A percentile compares a stretch with the other conserved stretches of the same genome.
Conservation (phyloP, 257 asterid genomes). For the Marsdenia floribunda region DNA sequence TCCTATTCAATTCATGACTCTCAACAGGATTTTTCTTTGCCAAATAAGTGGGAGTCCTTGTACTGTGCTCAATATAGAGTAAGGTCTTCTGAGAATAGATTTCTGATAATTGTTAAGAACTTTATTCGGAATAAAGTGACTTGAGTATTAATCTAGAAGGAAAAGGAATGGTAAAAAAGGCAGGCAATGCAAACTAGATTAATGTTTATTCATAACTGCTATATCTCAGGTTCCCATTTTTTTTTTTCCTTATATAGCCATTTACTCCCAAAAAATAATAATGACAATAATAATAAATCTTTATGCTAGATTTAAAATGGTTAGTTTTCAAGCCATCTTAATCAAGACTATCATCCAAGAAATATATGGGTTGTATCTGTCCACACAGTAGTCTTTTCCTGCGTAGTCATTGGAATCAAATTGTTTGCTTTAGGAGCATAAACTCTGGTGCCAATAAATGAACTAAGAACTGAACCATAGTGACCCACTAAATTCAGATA, state of each 20-base stretch:
- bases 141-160: background rate
- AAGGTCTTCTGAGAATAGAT: background rate
- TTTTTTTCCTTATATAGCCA: background rate
- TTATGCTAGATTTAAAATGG: background rate
- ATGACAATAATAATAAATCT: background rate
- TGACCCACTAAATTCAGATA: constrained; percentile 39
- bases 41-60: background rate
- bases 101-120: background rate
- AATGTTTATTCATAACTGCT: background rate
- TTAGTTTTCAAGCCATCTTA: background rate
- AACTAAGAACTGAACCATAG: constrained; percentile 52
- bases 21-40: background rate
- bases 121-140: background rate
- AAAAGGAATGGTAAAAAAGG: background rate
- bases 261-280: background rate
- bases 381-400: constrained; percentile 78
- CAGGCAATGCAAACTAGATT: background rate
- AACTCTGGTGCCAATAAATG: constrained; percentile 49
- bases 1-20: background rate
- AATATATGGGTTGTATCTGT: constrained; percentile 94
- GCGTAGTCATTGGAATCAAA: constrained; percentile 99
- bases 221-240: background rate
- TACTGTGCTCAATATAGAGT: background rate
- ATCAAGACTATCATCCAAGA: constrained; percentile 16
- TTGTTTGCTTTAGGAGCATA: constrained; percentile 62